Conservation (phyloP, 129 eudicot genomes). For the Erigeron canadensis region DNA sequence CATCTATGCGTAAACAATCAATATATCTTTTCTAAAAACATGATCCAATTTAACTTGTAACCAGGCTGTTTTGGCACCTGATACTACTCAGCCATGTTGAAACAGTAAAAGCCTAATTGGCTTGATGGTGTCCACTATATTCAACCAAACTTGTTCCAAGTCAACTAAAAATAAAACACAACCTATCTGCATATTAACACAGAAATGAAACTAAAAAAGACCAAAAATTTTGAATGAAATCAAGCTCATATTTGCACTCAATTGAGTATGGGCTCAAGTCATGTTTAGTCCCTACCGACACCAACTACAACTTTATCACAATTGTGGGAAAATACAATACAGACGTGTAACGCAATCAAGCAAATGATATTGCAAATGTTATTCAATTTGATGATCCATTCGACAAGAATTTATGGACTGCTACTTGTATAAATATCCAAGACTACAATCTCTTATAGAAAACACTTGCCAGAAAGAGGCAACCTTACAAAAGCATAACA, state of each 20-base stretch:
- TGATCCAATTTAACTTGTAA: no score
- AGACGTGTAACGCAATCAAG: background rate
- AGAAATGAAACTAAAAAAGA: no score
- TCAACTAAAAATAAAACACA: background rate
- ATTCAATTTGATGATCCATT: background rate
- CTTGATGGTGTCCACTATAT: background rate
- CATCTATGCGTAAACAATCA: no score
- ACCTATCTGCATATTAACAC: background rate
- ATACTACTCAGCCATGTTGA: background rate
- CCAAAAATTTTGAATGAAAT: no score
- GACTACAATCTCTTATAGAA: background rate
- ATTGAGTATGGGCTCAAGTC: background rate
- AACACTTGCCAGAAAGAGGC: background rate
- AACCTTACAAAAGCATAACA: background rate
- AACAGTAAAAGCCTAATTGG: background rate
- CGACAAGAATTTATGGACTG: background rate
- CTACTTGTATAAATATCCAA: background rate
- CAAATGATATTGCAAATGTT: constrained; percentile 18
- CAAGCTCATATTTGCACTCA: background rate
- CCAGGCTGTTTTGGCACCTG: no score
- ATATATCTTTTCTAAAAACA: no score
- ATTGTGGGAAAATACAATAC: background rate
- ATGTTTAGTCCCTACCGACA: background rate
- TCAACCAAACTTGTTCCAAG: background rate
- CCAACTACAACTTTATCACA: background rate